Base-by-base conservation (phyloP, 1,284 basidiomycete genomes). In the Austroboletus niveus region DNA sequence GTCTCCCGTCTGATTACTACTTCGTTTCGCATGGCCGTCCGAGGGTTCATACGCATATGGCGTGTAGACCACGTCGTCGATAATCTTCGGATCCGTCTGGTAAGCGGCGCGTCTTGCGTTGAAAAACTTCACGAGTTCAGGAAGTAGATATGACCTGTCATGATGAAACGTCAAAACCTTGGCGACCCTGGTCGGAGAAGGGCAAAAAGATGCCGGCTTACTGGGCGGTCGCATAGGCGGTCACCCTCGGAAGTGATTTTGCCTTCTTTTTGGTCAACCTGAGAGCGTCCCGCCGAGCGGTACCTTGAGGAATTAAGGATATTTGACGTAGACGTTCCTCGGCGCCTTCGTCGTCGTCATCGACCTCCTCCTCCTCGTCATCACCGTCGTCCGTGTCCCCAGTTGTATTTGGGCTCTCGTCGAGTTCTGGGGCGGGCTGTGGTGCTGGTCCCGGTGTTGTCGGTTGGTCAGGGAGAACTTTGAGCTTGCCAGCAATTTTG, bases 151-250 rank as follows among this genome's bases (percentile, higher is more conserved):
- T 12, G 93, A 94, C 42, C 93, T 92, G 53, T 47, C 24, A n/a
- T n/a, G 5, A 24, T 15, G 8, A 34, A 14, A 34, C 24, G 36
- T 47, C 45, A 45, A 27, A 30, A 6, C 1, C 22, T n/a, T 6
- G 24, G 29, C 22, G 31, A 35, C 36, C 43, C 8, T 12, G 10
- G 7, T 20, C 38, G 30, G 43, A 20, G 31, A 15, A 30, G 32
- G 14, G 20, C 15, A 27, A 11, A 15, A 27, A 2, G 11, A 14
- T 12, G 11, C 27, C 11, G 5, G 71, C 81, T 60, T 69, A 94
- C 91, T 84, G 87, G 36, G 94, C 92, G 14, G 94, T 98, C 50
- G 93, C 92, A 72, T 97, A 98, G 3, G 94, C 94, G 5, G 94
- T 97, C 17, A 96, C 94, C 59, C 95, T 76, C n/a, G 95, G 94